Evolutionary conservation across 2,329 filamentous ascomycete genomes (phyloP).

Genomic region (Epichloe uncinata): DNA sequence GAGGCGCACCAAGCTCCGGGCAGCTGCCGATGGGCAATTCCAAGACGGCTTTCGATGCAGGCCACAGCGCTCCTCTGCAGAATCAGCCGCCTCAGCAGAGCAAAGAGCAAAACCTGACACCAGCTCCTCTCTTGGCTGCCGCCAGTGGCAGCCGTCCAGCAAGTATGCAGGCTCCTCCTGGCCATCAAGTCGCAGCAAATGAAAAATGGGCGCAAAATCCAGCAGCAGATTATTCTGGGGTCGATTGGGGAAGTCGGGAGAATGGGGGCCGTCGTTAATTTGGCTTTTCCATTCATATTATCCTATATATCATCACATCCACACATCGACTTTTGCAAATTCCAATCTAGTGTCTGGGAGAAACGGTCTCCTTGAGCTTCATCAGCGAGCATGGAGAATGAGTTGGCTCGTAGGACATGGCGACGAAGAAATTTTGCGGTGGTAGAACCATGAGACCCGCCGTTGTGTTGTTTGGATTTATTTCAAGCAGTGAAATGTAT

Average conservation of each 20-base stretch:
- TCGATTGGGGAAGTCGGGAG: slow-evolving; percentile 14
- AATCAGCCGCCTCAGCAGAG: background rate
- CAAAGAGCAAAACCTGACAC: slow-evolving; percentile 1
- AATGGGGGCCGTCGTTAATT: background rate
- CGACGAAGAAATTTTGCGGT: too few relatives aligned
- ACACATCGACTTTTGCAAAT: background rate
- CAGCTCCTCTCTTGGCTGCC: slow-evolving; percentile 4
- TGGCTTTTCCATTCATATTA: background rate
- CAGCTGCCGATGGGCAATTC: background rate
- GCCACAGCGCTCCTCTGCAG: background rate
- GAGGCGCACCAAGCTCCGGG: background rate
- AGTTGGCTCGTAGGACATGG: too few relatives aligned
- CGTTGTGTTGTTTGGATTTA: too few relatives aligned
- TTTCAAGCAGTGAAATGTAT: too few relatives aligned
- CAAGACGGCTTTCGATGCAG: background rate
- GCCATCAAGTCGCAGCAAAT: background rate
- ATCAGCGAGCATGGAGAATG: too few relatives aligned
- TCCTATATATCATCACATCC: background rate
- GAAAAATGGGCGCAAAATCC: slow-evolving; percentile 13
- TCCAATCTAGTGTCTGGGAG: too few relatives aligned
- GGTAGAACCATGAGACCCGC: too few relatives aligned
- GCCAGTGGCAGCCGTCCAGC: background rate
- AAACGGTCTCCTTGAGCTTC: too few relatives aligned
- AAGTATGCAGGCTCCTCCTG: background rate
- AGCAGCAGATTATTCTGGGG: slow-evolving; percentile 16